phyloP scores from a whole-genome alignment of 208 protist genomes.

The Trypanosomatidae sp. region DNA sequence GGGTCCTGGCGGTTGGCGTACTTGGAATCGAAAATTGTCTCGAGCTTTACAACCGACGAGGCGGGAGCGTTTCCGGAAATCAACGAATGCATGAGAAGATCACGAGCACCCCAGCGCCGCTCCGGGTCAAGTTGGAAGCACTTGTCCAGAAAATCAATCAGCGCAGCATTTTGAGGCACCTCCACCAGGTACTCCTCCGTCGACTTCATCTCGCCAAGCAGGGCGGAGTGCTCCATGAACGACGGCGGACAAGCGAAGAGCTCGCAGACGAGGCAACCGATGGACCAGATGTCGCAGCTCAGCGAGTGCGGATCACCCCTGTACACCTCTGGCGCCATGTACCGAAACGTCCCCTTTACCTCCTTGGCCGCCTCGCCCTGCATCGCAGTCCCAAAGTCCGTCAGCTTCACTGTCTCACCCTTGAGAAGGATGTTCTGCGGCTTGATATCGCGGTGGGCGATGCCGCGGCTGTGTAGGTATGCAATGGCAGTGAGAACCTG shows the following conservation, averaged over 20 bases:
- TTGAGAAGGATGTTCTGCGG: constrained; percentile 96
- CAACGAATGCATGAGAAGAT: constrained; percentile 73
- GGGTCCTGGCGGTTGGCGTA: constrained; percentile 15
- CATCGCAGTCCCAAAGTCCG: constrained; percentile 96
- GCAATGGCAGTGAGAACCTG: constrained; percentile 95
- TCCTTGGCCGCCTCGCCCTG: constrained; percentile 68
- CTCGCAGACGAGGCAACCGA: constrained; percentile 91
- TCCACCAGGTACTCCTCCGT: too few species aligned
- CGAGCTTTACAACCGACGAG: constrained; percentile 49
- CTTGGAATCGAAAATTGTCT: constrained; percentile 63
- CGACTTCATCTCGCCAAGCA: constrained; percentile 78
- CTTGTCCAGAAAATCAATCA: constrained; percentile 76
- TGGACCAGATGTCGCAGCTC: constrained; percentile 90
- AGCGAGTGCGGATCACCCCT: constrained; percentile 79
- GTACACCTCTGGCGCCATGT: constrained; percentile 94
- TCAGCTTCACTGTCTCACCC: constrained; percentile 94
- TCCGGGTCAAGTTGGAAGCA: constrained; percentile 78
- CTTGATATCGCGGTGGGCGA: constrained; percentile 98
- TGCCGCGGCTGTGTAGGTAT: constrained; percentile 97
- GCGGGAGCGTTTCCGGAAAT: constrained; percentile 41
- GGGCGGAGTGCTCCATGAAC: constrained; percentile 75
- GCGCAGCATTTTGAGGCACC: constrained; percentile 56
- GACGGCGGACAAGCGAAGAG: constrained; percentile 74
- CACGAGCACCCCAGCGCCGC: constrained; percentile 51
- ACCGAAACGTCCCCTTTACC: constrained; percentile 90